Evolutionary conservation across 805 yeast species (phyloP).

Genomic region (Metschnikowia noctiluminum): DNA sequence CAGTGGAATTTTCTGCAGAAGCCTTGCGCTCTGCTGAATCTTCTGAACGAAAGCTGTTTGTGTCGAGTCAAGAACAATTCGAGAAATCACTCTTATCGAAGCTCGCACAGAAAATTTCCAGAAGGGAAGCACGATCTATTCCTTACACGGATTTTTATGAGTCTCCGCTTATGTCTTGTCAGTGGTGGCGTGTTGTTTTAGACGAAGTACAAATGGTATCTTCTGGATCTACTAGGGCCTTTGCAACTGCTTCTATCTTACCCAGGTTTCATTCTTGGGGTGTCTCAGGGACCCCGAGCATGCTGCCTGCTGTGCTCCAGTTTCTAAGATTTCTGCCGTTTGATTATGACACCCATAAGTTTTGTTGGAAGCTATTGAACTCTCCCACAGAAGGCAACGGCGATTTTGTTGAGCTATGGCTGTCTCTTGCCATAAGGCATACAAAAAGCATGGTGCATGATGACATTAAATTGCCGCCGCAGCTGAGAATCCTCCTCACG

Average conservation of each 20-base stretch:
- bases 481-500: conserved; percentile 63
- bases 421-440: conserved; percentile 63
- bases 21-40: conserved; percentile 9
- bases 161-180: conserved; percentile 76
- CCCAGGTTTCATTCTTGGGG: conserved; percentile 95
- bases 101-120: conserved; percentile 11
- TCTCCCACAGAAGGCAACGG: conserved; percentile 10
- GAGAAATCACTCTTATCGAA: conserved; percentile 8
- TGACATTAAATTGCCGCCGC: conserved; percentile 78
- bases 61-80: too few relatives aligned
- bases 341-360: conserved; percentile 37
- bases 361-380: conserved; percentile 38
- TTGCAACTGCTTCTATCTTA: conserved; percentile 72
- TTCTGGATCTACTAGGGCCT: conserved; percentile 66
- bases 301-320: conserved; percentile 63
- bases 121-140: conserved; percentile 8
- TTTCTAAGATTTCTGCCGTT: conserved; percentile 72
- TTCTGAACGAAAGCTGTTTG: background rate
- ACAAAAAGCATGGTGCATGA: conserved; percentile 78
- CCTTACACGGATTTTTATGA: conserved; percentile 41
- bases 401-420: conserved; percentile 48
- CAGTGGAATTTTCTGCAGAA: conserved; percentile 12
- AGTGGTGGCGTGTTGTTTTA: conserved; percentile 85
- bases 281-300: conserved; percentile 92
- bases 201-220: conserved; percentile 97